Base-by-base conservation (phyloP, 129 eudicot species). In the Helianthus annuus region DNA sequence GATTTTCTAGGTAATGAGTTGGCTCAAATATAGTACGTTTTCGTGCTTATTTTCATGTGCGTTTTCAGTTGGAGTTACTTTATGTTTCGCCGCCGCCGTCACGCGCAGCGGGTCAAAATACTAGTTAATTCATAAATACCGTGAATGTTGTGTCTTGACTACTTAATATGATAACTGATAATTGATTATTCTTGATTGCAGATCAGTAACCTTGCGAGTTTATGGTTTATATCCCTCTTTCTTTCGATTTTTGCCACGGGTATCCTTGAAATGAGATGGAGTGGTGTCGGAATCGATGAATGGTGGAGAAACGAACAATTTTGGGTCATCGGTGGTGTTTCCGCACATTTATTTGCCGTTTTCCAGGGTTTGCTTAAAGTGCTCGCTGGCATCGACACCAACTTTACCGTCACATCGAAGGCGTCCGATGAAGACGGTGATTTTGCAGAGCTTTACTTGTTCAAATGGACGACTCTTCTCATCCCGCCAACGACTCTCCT, bases 281-380 rank as follows among this genome's bases (percentile, higher is more conserved):
- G 97, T 63, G 97, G 97, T 12, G 97, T 91, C 4, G 95, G 95
- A 52, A 91, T 91, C 3, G 97, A 91, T 16, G 97, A 91, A 68
- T 91, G 97, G 97, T 91, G 97, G 97, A 91, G 97, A 8, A 91
- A 91, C 19, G 97, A 91, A 66, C 97, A 91, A 76, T 91, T 91
- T 81, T 91, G 97, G 97, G 97, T 91, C 56, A 91, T 91, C 10
- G 97, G 97, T 51, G 97, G 97, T 62, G 91, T 91, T 51, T 91
- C 97, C 0, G 85, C 97, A 16, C 97, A 91, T 80, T 76, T 91
- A 0, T 91, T 91, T 59, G 97, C 97, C 5, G 97, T 91, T 17
- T 78, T 91, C 68, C 97, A 91, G 79, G 97, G 97, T 16, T 24
- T 91, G 55, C 97, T 91, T 68, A 91, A 91, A 82, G 97, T 91